Evolutionary conservation across 768 basidiomycete genomes (phyloP).

Genomic region (Suillus plorans): DNA sequence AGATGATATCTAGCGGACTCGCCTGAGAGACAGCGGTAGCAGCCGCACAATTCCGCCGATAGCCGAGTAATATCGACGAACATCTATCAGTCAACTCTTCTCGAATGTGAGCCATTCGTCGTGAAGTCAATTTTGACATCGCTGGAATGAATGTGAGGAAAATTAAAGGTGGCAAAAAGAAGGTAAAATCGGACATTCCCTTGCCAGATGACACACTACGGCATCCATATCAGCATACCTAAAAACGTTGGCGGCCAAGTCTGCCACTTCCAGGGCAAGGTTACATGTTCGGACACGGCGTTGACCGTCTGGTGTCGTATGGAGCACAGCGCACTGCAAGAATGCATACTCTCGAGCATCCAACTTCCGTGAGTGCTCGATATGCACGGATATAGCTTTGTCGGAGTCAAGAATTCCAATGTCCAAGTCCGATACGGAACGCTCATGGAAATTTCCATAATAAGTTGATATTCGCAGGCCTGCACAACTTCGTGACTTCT

Average conservation of each 20-base stretch:
- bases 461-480: conserved; percentile 66
- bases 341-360: conserved; percentile 72
- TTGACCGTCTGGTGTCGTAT: conserved; percentile 76
- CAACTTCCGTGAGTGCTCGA: conserved; percentile 70
- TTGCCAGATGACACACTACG: conserved; percentile 67
- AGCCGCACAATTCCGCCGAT: conserved; percentile 85
- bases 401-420: conserved; percentile 81
- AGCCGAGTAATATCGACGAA: conserved; percentile 78
- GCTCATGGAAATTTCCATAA: conserved; percentile 71
- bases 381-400: conserved; percentile 70
- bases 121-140: conserved; percentile 57
- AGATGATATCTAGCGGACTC: conserved; percentile 15
- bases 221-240: conserved; percentile 90
- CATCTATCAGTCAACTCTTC: conserved; percentile 85
- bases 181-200: conserved; percentile 59
- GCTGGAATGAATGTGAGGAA: conserved; percentile 45
- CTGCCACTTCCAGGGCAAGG: conserved; percentile 76
- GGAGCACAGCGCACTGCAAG: conserved; percentile 85
- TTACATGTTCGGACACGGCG: conserved; percentile 86
- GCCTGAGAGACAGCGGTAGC: conserved; percentile 80
- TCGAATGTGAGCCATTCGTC: conserved; percentile 71
- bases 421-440: conserved; percentile 69
- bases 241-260: conserved; percentile 90
- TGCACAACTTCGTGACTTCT: conserved; percentile 23
- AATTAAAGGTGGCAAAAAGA: too few species aligned